Percentiles rank a stretch among this genome's conserved stretches.
These are phyloP conservation scores for Ophiosphaerella herpotricha DNA, from an alignment of 2,329 filamentous ascomycete genomes.

Conservation along the genomic window DNA sequence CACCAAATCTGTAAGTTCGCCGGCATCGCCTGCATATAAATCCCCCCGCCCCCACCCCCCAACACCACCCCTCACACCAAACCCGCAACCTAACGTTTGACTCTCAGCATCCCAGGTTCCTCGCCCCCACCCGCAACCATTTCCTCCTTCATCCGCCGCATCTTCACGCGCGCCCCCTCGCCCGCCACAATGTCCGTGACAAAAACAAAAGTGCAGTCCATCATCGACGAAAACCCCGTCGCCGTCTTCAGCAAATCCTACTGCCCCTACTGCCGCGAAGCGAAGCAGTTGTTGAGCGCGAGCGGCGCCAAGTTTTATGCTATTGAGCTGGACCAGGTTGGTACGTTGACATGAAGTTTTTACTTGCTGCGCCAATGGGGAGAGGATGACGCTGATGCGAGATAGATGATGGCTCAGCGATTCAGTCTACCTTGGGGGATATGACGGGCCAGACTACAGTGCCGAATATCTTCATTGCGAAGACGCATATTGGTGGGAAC, in stretches of 20 bases:
- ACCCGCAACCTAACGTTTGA: not conserved
- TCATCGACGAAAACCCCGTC: constrained; percentile 89
- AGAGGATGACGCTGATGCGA: not conserved
- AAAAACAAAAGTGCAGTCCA: constrained; percentile 78
- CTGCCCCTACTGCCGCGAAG: constrained; percentile 87
- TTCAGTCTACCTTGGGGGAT: constrained; percentile 82
- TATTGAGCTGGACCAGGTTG: constrained; percentile 83
- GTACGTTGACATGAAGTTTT: constrained; percentile 54
- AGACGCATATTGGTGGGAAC: constrained; percentile 96
- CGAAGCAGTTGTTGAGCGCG: constrained; percentile 74
- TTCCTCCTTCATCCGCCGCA: constrained; percentile 69
- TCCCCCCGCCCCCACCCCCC: not conserved
- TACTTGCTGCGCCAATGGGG: too few relatives aligned
- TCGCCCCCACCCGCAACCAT: constrained; percentile 53
- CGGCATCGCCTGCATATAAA: not conserved
- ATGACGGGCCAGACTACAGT: constrained; percentile 86
- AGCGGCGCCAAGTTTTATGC: constrained; percentile 72
- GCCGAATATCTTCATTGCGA: constrained; percentile 90
- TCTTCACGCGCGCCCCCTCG: constrained; percentile 66
- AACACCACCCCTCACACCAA: not conserved
- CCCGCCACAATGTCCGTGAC: constrained; percentile 79
- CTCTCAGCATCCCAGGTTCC: not conserved
- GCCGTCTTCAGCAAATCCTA: constrained; percentile 97
- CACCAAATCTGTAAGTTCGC: not conserved
- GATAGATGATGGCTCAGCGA: constrained; percentile 76